A percentile compares a stretch with the other conserved stretches of the same genome.
These are phyloP conservation scores for Tolypocladium amazonense DNA, from an alignment of 2,329 filamentous ascomycete species.

Conservation along the genomic window DNA sequence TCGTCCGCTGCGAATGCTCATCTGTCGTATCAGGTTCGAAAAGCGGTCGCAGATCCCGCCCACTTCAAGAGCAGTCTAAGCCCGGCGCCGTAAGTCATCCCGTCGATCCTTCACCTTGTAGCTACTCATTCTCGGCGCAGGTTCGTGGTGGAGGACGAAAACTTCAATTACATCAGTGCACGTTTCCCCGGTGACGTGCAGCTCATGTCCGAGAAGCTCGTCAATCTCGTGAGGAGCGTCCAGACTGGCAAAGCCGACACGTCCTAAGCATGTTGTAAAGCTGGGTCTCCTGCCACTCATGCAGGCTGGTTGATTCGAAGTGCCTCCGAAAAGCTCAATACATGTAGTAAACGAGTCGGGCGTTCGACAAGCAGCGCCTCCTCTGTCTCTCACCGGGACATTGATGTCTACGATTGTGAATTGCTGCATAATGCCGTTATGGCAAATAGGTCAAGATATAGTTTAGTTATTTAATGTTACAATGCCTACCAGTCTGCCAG, in stretches of 20 bases:
- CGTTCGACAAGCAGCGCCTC: no score
- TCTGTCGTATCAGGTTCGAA: constrained; percentile 24
- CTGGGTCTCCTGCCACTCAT: not conserved
- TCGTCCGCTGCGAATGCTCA: not conserved
- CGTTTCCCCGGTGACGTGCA: constrained; percentile 33
- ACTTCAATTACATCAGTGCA: constrained; percentile 38
- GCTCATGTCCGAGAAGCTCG: constrained; percentile 8
- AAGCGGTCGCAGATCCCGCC: constrained; percentile 26
- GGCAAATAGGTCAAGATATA: not conserved
- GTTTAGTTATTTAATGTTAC: not conserved
- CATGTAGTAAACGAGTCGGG: no score
- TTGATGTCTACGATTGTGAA: no score
- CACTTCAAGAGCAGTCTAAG: constrained; percentile 34
- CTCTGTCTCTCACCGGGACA: no score
- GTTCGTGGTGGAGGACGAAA: constrained; percentile 36
- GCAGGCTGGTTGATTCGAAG: not conserved
- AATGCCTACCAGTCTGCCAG: not conserved
- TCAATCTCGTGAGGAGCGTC: not conserved
- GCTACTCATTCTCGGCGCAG: constrained; percentile 12
- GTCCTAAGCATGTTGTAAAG: not conserved
- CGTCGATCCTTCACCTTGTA: not conserved
- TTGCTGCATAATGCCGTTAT: no score
- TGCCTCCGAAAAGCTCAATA: no score
- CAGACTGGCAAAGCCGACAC: not conserved
- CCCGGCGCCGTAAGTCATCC: constrained; percentile 27